Evolutionary conservation across 495 filamentous ascomycete genomes (phyloP).

Genomic region (Penicillium fimorum): DNA sequence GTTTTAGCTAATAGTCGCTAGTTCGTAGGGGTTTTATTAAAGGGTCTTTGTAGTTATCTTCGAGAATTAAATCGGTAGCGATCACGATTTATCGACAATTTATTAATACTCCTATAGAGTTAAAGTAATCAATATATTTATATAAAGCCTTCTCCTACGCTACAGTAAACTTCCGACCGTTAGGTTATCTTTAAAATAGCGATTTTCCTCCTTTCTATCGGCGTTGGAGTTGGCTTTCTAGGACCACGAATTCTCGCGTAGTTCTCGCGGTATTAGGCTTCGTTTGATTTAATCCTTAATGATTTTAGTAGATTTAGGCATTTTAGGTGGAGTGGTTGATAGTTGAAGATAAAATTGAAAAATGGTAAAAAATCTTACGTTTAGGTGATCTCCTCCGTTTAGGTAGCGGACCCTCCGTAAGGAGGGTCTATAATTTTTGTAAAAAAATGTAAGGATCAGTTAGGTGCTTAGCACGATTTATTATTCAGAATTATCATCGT

Average conservation of each 20-base stretch:
- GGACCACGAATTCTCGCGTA: not conserved
- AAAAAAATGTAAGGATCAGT: slow-evolving; percentile 3
- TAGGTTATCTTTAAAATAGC: not conserved
- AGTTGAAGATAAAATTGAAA: not conserved
- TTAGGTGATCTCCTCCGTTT: not conserved
- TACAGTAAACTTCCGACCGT: not conserved
- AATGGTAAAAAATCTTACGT: not conserved
- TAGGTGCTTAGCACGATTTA: too few relatives aligned
- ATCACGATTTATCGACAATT: not conserved
- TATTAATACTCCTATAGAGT: not conserved
- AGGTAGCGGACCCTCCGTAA: not conserved
- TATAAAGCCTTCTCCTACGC: not conserved
- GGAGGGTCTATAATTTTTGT: not conserved
- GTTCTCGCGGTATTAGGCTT: not conserved
- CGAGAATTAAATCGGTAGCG: not conserved
- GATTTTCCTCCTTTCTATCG: not conserved
- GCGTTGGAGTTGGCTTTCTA: not conserved
- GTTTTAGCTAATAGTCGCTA: not conserved
- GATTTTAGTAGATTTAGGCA: not conserved
- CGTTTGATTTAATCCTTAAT: not conserved
- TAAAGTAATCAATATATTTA: not conserved
- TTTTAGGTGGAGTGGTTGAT: not conserved
- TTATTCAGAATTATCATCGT: too few relatives aligned
- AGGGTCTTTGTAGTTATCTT: not conserved
- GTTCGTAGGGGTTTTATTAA: not conserved